Percentiles rank a stretch among this genome's conserved stretches.
These are phyloP conservation scores for Xenoacremonium recifei DNA, from an alignment of 2,329 filamentous ascomycete species.

Conservation along the genomic window DNA sequence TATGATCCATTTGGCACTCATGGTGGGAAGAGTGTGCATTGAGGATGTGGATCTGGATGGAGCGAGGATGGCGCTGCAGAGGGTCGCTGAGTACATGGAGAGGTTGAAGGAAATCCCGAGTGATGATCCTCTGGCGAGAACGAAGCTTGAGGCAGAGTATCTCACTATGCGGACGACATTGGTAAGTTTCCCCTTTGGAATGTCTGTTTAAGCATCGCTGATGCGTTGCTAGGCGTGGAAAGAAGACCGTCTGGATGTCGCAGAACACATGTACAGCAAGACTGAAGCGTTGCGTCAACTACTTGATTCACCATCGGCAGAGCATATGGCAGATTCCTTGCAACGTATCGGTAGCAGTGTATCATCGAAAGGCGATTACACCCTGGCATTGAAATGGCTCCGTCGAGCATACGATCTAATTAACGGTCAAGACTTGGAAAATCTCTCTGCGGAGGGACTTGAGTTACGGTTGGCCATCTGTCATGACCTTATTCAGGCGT, in stretches of 20 bases:
- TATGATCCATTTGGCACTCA: slow-evolving; percentile 66
- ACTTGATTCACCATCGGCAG: slow-evolving; percentile 50
- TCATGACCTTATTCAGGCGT: slow-evolving; percentile 58
- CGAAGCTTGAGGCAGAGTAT: slow-evolving; percentile 58
- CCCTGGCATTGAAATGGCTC: slow-evolving; percentile 69
- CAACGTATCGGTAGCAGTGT: slow-evolving; percentile 70
- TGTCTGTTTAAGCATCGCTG: slow-evolving; percentile 10
- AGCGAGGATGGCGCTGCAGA: slow-evolving; percentile 62
- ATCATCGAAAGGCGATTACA: slow-evolving; percentile 49
- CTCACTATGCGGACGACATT: slow-evolving; percentile 63
- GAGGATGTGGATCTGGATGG: slow-evolving; percentile 55
- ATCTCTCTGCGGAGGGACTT: slow-evolving; percentile 55
- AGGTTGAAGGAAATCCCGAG: slow-evolving; percentile 11
- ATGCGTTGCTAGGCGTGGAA: slow-evolving; percentile 63
- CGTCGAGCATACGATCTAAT: slow-evolving; percentile 63
- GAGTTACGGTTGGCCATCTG: slow-evolving; percentile 67
- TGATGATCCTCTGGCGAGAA: slow-evolving; percentile 4
- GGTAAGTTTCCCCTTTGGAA: slow-evolving; percentile 44
- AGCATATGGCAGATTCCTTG: slow-evolving; percentile 65
- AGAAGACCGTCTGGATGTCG: slow-evolving; percentile 69
- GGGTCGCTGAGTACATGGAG: slow-evolving; percentile 55
- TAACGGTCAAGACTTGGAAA: slow-evolving; percentile 51
- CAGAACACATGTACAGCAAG: slow-evolving; percentile 74
- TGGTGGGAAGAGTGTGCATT: slow-evolving; percentile 53
- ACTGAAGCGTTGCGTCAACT: slow-evolving; percentile 38